Conservation (phyloP, 176 grass and related monocot species). For the Oryza glumipatula region DNA sequence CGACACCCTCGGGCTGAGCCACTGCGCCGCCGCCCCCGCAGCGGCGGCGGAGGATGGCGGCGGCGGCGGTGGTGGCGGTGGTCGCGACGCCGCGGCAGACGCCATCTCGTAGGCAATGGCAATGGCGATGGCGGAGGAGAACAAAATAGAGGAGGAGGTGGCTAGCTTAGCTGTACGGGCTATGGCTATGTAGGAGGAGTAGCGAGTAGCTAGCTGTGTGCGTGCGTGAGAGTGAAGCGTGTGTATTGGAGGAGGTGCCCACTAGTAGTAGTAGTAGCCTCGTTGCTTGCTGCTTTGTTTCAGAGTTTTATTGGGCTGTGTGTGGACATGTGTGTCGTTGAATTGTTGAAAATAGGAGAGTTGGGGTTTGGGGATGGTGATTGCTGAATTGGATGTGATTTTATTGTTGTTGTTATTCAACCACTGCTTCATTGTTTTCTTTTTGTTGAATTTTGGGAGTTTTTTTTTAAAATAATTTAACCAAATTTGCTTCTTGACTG, state of each 20-base stretch:
- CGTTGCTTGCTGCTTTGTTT: neutral
- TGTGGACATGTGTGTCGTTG: neutral
- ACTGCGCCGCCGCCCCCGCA: conserved; percentile 34
- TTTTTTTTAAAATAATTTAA: no score
- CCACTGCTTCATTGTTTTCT: neutral
- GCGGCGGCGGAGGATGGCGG: conserved; percentile 20
- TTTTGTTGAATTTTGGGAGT: neutral
- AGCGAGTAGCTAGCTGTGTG: neutral
- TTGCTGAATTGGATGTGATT: conserved; percentile 20
- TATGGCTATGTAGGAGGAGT: neutral
- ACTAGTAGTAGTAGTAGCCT: neutral
- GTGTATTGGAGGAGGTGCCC: neutral
- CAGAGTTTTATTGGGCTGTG: neutral
- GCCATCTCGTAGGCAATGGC: conserved; percentile 23
- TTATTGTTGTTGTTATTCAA: neutral
- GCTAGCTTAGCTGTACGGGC: conserved; percentile 6
- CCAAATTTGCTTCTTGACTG: no score
- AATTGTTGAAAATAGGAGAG: no score
- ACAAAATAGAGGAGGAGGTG: neutral
- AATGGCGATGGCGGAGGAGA: neutral
- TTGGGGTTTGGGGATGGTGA: neutral
- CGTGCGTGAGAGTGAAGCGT: neutral
- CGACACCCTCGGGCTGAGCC: conserved; percentile 77
- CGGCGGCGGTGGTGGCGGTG: conserved; percentile 48
- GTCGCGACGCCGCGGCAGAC: conserved; percentile 52